A percentile compares a stretch with the other conserved stretches of the same genome.
Conservation (phyloP, 371 early-diverging fungal genomes). For the Astathelohania contejeani region DNA sequence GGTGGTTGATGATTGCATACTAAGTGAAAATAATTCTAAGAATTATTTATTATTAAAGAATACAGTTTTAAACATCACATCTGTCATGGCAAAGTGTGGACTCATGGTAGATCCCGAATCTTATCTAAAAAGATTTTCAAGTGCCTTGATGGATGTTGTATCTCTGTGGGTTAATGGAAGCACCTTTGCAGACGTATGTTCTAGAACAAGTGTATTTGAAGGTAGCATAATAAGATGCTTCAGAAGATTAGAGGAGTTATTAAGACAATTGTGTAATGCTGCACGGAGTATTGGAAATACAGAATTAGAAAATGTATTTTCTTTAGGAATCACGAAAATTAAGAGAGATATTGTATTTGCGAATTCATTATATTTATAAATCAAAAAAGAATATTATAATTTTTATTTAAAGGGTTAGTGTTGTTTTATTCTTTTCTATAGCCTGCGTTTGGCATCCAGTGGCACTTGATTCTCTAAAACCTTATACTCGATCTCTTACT, state of each 20-base stretch:
- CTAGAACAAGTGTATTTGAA: conserved; percentile 85
- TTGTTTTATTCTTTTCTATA: too few relatives aligned
- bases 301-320: conserved; percentile 84
- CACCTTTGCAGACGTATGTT: conserved; percentile 79
- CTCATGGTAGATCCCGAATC: conserved; percentile 58
- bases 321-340: conserved; percentile 73
- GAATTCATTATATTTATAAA: conserved; percentile 72
- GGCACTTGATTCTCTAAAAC: too few relatives aligned
- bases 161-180: conserved; percentile 88
- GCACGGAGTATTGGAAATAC: conserved; percentile 86
- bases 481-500: too few relatives aligned
- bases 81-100: conserved; percentile 69
- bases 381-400: too few relatives aligned
- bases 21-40: conserved; percentile 61
- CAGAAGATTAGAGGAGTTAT: conserved; percentile 78
- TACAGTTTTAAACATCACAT: conserved; percentile 66
- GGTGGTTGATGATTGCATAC: conserved; percentile 52
- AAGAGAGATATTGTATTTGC: conserved; percentile 98
- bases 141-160: conserved; percentile 83
- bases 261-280: conserved; percentile 80
- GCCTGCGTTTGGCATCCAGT: too few relatives aligned
- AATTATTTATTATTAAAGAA: conserved; percentile 68
- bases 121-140: conserved; percentile 47
- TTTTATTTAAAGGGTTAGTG: too few relatives aligned
- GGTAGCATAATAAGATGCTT: conserved; percentile 84